Evolutionary conservation across 768 basidiomycete species (phyloP).

Genomic region (Pleurotus sapidus): DNA sequence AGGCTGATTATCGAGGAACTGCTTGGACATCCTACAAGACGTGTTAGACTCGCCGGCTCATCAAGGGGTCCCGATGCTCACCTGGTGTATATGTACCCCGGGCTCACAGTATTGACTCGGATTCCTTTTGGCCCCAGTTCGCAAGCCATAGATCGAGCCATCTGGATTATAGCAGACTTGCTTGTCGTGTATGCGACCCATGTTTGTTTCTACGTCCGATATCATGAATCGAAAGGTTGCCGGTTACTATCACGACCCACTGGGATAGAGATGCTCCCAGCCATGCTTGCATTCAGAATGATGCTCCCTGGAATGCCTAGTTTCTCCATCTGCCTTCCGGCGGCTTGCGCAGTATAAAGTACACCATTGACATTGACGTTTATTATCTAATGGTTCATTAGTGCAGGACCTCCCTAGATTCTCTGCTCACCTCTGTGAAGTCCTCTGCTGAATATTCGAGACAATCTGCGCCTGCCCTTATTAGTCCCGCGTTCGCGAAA

Average conservation of each 20-base stretch:
- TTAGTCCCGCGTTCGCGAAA: slow-evolving; percentile 57
- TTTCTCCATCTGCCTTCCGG: slow-evolving; percentile 53
- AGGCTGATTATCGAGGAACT: slow-evolving; percentile 53
- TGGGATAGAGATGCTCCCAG: slow-evolving; percentile 58
- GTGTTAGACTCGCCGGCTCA: neutral
- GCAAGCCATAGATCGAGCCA: slow-evolving; percentile 74
- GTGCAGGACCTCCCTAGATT: no score
- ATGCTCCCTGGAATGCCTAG: slow-evolving; percentile 49
- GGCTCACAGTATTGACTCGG: slow-evolving; percentile 69
- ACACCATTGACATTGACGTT: slow-evolving; percentile 61
- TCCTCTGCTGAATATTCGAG: slow-evolving; percentile 55
- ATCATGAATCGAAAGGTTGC: no score
- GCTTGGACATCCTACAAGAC: slow-evolving; percentile 52
- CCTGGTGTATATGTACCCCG: slow-evolving; percentile 71
- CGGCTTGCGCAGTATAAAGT: slow-evolving; percentile 61
- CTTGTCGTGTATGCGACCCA: slow-evolving; percentile 75
- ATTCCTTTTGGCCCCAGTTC: slow-evolving; percentile 65
- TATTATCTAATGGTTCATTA: slow-evolving; percentile 37
- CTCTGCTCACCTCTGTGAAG: slow-evolving; percentile 47
- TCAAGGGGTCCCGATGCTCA: slow-evolving; percentile 20
- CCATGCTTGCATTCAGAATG: slow-evolving; percentile 59
- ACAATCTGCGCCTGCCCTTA: slow-evolving; percentile 41
- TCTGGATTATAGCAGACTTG: slow-evolving; percentile 76
- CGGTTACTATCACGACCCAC: slow-evolving; percentile 23
- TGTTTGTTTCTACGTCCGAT: slow-evolving; percentile 45